A percentile compares a stretch with the other conserved stretches of the same genome.
Conservation (phyloP, 2,329 filamentous ascomycete species). For the Aspergillus clavatus region DNA sequence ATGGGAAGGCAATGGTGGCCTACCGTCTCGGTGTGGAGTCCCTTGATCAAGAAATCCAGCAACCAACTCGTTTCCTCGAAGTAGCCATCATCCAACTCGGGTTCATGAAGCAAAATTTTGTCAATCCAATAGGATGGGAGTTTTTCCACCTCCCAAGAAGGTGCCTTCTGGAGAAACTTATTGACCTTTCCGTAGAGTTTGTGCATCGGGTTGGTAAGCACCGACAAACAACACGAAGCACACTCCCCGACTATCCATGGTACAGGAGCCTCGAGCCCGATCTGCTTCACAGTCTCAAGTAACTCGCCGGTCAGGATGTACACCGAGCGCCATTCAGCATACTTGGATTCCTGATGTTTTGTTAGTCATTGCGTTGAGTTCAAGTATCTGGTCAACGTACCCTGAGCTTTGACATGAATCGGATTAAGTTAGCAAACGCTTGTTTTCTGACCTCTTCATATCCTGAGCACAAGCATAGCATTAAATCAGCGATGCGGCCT, state of each 20-base stretch:
- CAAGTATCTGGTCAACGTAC: conserved; percentile 22
- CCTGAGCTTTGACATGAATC: conserved; percentile 48
- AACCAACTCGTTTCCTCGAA: conserved; percentile 72
- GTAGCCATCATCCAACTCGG: conserved; percentile 67
- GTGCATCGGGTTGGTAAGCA: conserved; percentile 72
- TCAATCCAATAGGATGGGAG: conserved; percentile 59
- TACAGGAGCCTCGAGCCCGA: conserved; percentile 55
- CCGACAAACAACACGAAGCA: conserved; percentile 62
- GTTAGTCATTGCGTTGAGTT: conserved; percentile 3
- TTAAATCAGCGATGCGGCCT: conserved; percentile 63
- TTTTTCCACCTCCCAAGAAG: conserved; percentile 62
- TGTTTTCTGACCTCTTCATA: conserved; percentile 74
- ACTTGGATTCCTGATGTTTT: conserved; percentile 54
- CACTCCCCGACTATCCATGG: conserved; percentile 74
- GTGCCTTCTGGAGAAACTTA: conserved; percentile 71
- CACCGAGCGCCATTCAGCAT: conserved; percentile 70
- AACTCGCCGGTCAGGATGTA: conserved; percentile 77
- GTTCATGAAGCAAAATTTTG: conserved; percentile 67
- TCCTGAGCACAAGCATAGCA: conserved; percentile 70
- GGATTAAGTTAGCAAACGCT: conserved; percentile 45
- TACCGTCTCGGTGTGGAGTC: conserved; percentile 54
- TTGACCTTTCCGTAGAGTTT: conserved; percentile 83
- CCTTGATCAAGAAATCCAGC: conserved; percentile 64
- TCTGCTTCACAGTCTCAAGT: conserved; percentile 62
- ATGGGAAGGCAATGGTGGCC: conserved; percentile 11